A percentile compares a stretch with the other conserved stretches of the same genome.
Conservation (phyloP, 2,329 filamentous ascomycete species). For the Clarireedia monteithiana region DNA sequence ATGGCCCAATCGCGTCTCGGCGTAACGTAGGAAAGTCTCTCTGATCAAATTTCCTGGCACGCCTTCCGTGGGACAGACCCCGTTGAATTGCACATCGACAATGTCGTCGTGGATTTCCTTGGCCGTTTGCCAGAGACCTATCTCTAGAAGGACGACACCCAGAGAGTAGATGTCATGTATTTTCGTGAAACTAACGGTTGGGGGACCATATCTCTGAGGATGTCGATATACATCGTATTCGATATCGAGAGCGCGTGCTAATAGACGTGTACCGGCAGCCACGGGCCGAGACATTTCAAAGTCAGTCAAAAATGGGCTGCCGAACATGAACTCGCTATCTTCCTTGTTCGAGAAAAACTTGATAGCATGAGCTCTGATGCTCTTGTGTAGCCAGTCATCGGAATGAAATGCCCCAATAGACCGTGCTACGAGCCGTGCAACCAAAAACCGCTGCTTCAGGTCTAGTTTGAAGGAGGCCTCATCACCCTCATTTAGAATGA, state of each 20-base stretch:
- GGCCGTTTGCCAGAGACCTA: slow-evolving; percentile 37
- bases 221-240: background rate
- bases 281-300: background rate
- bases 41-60: background rate
- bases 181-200: slow-evolving; percentile 38
- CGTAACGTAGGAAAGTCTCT: background rate
- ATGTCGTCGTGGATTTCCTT: background rate
- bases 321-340: background rate
- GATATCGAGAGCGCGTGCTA: no score
- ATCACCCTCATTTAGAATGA: background rate
- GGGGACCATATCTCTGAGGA: background rate
- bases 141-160: slow-evolving; percentile 45
- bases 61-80: background rate
- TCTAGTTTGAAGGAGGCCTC: background rate
- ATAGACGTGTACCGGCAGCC: background rate
- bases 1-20: background rate
- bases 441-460: background rate
- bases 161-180: slow-evolving; percentile 50
- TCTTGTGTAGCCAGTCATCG: background rate
- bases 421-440: background rate
- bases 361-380: background rate
- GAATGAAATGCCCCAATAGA: background rate
- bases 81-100: background rate
- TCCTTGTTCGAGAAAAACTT: background rate
- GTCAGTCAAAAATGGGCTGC: background rate